These are phyloP conservation scores for Cryphonectria japonica DNA, from an alignment of 2,329 filamentous ascomycete genomes.

Conservation along the genomic window DNA sequence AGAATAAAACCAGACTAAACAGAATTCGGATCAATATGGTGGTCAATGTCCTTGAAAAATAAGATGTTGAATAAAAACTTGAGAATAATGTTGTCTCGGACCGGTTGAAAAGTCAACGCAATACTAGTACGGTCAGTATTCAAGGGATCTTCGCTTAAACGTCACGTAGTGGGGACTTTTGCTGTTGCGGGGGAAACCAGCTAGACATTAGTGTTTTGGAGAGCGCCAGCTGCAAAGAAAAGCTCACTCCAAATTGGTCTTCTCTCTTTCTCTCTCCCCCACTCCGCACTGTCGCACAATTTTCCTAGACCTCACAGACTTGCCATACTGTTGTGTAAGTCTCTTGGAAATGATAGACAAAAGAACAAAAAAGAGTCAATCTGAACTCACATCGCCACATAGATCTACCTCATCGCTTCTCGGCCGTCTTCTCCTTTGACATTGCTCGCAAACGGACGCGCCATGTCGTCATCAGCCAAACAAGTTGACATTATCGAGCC, in stretches of 20 bases:
- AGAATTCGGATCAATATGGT: not conserved
- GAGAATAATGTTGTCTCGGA: conserved; percentile 2
- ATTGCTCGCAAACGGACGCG: conserved; percentile 11
- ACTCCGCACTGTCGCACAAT: conserved; percentile 18
- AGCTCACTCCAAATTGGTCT: conserved; percentile 18
- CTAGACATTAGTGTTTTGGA: conserved; percentile 17
- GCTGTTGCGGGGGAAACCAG: conserved; percentile 22
- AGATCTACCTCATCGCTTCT: not conserved
- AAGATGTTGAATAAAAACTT: not conserved
- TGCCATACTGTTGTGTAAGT: not conserved
- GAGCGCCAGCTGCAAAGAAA: conserved; percentile 10
- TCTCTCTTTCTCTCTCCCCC: not conserved
- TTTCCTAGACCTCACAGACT: conserved; percentile 5
- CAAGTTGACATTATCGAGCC: conserved; percentile 12
- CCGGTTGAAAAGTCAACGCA: not conserved
- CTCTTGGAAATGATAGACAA: not conserved
- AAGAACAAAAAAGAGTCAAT: not conserved
- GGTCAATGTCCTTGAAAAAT: not conserved
- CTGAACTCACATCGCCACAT: not conserved
- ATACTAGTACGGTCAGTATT: not conserved
- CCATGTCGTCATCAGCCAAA: conserved; percentile 23
- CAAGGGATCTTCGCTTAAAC: not conserved
- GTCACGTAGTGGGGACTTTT: conserved; percentile 9
- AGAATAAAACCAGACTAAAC: not conserved
- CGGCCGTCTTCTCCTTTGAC: not conserved